Conservation (phyloP, 2,329 filamentous ascomycete species). For the Cladophialophora exuberans region DNA sequence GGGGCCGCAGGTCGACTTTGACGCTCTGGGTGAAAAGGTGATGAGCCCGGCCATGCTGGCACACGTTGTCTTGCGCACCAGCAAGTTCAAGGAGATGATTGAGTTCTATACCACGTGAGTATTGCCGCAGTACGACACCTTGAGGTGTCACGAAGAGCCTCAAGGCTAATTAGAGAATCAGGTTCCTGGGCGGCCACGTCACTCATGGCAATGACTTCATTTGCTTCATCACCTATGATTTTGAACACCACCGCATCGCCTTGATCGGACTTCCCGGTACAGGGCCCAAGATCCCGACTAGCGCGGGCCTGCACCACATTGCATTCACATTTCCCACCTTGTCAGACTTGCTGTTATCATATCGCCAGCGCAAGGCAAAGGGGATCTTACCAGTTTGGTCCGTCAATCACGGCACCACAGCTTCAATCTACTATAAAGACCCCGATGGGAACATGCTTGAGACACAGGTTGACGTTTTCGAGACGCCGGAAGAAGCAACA, state of each 20-base stretch:
- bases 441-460: slow-evolving; percentile 56
- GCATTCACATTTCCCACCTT: slow-evolving; percentile 11
- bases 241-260: slow-evolving; percentile 20
- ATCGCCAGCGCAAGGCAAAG: slow-evolving; percentile 16
- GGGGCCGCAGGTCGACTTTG: slow-evolving; percentile 4
- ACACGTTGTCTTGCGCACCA: slow-evolving; percentile 5
- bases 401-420: slow-evolving; percentile 54
- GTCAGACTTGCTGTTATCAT: slow-evolving; percentile 11
- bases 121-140: too few relatives aligned
- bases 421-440: slow-evolving; percentile 53
- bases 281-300: slow-evolving; percentile 7
- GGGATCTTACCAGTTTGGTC: slow-evolving; percentile 38
- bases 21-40: slow-evolving; percentile 3
- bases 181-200: slow-evolving; percentile 14
- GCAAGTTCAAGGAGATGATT: slow-evolving; percentile 5
- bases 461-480: slow-evolving; percentile 51
- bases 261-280: slow-evolving; percentile 10
- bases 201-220: slow-evolving; percentile 4
- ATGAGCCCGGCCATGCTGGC: slow-evolving; percentile 8
- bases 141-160: not conserved
- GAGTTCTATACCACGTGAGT: slow-evolving; percentile 7
- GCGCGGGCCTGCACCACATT: slow-evolving; percentile 12
- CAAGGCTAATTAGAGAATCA: not conserved
- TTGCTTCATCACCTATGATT: slow-evolving; percentile 20
- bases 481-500: slow-evolving; percentile 1